Evolutionary conservation across 78 protist species (phyloP).

Genomic region (Anaeramoeba flamelloides): DNA sequence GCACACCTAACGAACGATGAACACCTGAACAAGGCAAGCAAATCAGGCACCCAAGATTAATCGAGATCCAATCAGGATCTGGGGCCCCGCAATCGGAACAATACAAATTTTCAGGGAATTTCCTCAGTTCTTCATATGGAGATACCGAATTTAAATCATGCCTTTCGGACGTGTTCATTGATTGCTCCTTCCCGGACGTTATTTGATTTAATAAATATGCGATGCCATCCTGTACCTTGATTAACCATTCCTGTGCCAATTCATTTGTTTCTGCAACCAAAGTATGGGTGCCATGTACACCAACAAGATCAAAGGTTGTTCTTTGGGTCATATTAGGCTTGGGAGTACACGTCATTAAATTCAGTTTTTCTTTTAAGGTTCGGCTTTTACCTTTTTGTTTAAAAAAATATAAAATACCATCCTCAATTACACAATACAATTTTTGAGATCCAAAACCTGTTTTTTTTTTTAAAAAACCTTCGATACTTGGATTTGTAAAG

Average conservation of each 20-base stretch:
- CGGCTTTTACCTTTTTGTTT: not conserved
- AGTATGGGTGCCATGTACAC: not conserved
- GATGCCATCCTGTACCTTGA: not conserved
- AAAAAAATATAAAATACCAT: not conserved
- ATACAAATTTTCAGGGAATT: not conserved
- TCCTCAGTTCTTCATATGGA: not conserved
- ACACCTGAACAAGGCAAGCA: not conserved
- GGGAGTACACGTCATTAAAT: not conserved
- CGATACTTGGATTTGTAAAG: not conserved
- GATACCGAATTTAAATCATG: not conserved
- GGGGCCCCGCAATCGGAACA: not conserved
- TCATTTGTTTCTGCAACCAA: not conserved
- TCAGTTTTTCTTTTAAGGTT: not conserved
- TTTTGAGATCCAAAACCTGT: not conserved
- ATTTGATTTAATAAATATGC: not conserved
- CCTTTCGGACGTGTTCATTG: not conserved
- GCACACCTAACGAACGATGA: not conserved
- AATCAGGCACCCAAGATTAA: not conserved
- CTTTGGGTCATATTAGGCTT: not conserved
- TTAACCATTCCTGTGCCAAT: not conserved
- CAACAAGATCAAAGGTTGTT: not conserved
- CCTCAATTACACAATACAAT: not conserved
- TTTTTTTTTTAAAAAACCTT: not conserved
- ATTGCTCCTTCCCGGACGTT: not conserved
- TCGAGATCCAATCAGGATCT: conserved; percentile 12